Evolutionary conservation across 305 asterid genomes (phyloP), one percentile per base, ranked within the genome.

Genomic region (Fraxinus sp.): DNA sequence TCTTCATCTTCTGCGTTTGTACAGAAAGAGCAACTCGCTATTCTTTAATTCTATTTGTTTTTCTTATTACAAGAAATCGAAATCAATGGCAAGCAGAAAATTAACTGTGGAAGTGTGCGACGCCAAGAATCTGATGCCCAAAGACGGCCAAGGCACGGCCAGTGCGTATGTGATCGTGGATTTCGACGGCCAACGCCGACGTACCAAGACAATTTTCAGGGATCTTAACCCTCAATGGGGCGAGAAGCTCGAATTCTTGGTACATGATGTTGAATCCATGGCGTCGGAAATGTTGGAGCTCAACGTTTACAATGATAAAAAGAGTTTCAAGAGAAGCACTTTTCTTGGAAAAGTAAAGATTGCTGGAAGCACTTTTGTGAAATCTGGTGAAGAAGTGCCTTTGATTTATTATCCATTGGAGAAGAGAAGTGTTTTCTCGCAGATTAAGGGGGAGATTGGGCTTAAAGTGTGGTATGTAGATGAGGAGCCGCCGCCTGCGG

Each of bases 151-250:
- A 78, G 98, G 98, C 35, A 93, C 98, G 68, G 97, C 98, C 35
- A 95, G 98, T 88, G 96, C 98, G 71, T 91, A 91, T 77, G 97
- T 84, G 82, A 90, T 92, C 75, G 92, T 91, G 11, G 98, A 95
- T 84, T 95, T 84, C 84, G 98, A 95, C 79, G 96, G 96, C 85
- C 98, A 95, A 77, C 93, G 97, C 11, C 98, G 98, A 24, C 94
- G 98, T 3, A 95, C 98, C 5, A 90, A 90, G 87, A 93, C 98
- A 1, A 86, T 89, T 43, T 88, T 80, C 68, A 87, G 98, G 37
- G 98, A 95, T 89, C 98, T 95, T 52, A 93, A 95, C 59, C 98
- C 98, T 0, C 91, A 91, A 3, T 95, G 98, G 98, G 92, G 92
- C 37, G 98, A 95, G 78, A 93, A 82, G 89, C 90, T 95, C 20